Evolutionary conservation across 2,329 filamentous ascomycete genomes (phyloP).

Genomic region (Gremmenia infestans): DNA sequence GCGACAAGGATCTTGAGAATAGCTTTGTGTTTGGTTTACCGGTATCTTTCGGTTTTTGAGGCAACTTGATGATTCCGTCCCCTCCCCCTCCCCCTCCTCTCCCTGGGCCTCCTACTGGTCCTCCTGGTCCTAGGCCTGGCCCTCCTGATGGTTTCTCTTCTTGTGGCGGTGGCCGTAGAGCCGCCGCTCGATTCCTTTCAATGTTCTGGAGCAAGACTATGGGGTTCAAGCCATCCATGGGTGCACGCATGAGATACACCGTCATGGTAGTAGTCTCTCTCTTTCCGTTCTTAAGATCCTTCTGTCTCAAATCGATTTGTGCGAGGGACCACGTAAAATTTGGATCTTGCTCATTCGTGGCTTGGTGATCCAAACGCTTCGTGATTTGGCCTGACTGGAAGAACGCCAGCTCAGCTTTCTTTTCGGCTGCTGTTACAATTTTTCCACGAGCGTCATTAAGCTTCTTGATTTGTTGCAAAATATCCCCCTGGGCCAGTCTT

Average conservation of each 20-base stretch:
- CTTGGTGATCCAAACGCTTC: conserved; percentile 25
- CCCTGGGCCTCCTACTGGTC: too few relatives aligned
- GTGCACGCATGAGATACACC: conserved; percentile 24
- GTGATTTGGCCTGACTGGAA: conserved; percentile 28
- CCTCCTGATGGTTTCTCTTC: not conserved
- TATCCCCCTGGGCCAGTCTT: conserved; percentile 23
- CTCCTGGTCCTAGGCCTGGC: not conserved
- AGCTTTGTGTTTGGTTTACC: not conserved
- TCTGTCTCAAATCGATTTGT: conserved; percentile 23
- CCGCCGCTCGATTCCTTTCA: conserved; percentile 16
- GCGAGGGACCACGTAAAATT: conserved; percentile 28
- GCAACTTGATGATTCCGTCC: not conserved
- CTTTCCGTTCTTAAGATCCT: conserved; percentile 6
- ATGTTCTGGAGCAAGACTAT: conserved; percentile 16
- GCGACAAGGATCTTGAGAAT: not conserved
- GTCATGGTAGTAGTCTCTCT: conserved; percentile 24
- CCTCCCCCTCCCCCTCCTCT: not conserved
- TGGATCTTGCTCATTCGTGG: conserved; percentile 17
- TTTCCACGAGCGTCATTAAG: conserved; percentile 18
- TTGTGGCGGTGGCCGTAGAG: conserved; percentile 5
- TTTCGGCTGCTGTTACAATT: conserved; percentile 21
- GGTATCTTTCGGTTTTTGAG: not conserved
- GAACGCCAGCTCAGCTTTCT: conserved; percentile 23
- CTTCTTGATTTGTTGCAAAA: conserved; percentile 24
- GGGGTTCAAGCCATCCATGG: conserved; percentile 14